These are phyloP conservation scores for Monosporascus sp. DNA, from an alignment of 2,329 filamentous ascomycete species.

Conservation along the genomic window DNA sequence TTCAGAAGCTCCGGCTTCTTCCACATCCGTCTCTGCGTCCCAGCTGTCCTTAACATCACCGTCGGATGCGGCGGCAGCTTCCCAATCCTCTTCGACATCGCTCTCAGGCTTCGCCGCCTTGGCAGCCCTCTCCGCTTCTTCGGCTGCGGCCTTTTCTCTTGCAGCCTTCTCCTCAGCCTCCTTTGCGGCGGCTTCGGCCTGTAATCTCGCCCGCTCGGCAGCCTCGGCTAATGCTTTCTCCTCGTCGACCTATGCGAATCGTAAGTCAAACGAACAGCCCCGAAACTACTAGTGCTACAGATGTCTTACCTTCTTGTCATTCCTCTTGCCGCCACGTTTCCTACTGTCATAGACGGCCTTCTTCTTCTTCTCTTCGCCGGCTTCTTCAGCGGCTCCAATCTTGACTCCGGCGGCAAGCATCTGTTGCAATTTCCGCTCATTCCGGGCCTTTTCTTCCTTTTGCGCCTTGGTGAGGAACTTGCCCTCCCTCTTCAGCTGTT, in stretches of 20 bases:
- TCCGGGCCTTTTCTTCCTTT: constrained; percentile 72
- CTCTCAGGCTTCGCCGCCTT: constrained; percentile 52
- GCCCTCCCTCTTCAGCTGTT: constrained; percentile 82
- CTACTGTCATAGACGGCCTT: constrained; percentile 68
- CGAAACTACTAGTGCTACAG: not conserved
- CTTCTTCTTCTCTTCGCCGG: constrained; percentile 57
- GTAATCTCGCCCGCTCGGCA: constrained; percentile 61
- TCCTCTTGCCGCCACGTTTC: constrained; percentile 63
- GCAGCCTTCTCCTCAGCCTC: constrained; percentile 57
- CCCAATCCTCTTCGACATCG: constrained; percentile 79
- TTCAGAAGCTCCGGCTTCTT: constrained; percentile 37
- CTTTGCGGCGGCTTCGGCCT: constrained; percentile 62
- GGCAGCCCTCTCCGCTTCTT: constrained; percentile 47
- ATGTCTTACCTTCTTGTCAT: constrained; percentile 45
- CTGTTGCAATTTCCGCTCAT: constrained; percentile 76
- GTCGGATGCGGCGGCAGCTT: constrained; percentile 70
- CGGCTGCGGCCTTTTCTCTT: constrained; percentile 50
- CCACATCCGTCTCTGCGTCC: constrained; percentile 80
- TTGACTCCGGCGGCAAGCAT: constrained; percentile 75
- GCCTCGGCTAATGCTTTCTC: constrained; percentile 74
- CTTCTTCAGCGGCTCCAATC: constrained; percentile 55
- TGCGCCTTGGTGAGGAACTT: constrained; percentile 84
- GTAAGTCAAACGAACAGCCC: constrained; percentile 5
- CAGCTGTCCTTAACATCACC: constrained; percentile 88
- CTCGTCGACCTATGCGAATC: constrained; percentile 56